Evolutionary conservation across 345 rosid species (phyloP).

Genomic region (Euclidium syriacum): DNA sequence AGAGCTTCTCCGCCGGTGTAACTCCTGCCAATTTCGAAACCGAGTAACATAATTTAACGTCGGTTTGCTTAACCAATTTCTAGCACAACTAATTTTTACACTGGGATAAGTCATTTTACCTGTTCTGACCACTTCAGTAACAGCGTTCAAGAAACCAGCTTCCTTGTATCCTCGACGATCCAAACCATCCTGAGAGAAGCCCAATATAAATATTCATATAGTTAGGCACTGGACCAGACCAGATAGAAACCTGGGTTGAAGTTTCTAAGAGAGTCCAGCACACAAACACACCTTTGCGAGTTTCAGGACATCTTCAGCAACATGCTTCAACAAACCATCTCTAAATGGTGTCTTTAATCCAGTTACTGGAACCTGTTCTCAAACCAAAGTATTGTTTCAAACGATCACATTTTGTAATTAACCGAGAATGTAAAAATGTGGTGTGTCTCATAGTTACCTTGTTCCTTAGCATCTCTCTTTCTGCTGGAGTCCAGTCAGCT

Average conservation of each 20-base stretch:
- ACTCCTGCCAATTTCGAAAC: conserved; percentile 44
- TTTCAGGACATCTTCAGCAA: conserved; percentile 80
- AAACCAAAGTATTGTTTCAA: conserved; percentile 7
- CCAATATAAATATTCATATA: neutral
- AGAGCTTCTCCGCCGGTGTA: conserved; percentile 82
- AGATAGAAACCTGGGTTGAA: neutral
- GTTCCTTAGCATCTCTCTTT: conserved; percentile 86
- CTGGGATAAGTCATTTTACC: conserved; percentile 36
- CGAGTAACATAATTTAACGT: neutral
- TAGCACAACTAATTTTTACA: neutral
- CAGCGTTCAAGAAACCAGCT: conserved; percentile 76
- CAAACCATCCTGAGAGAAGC: conserved; percentile 66
- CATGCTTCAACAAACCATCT: conserved; percentile 68
- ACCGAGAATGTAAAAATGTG: neutral
- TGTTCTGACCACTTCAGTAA: conserved; percentile 81
- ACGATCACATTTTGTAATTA: neutral
- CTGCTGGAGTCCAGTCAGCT: conserved; percentile 92
- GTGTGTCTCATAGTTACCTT: conserved; percentile 42
- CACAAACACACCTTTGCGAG: conserved; percentile 62
- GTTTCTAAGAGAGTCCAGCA: neutral
- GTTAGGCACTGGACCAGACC: neutral
- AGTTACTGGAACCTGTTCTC: conserved; percentile 67
- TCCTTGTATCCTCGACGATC: conserved; percentile 96
- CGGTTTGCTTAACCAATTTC: neutral
- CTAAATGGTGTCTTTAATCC: conserved; percentile 91